Evolutionary conservation across 768 basidiomycete genomes (phyloP).

Genomic region (Mycena metata): DNA sequence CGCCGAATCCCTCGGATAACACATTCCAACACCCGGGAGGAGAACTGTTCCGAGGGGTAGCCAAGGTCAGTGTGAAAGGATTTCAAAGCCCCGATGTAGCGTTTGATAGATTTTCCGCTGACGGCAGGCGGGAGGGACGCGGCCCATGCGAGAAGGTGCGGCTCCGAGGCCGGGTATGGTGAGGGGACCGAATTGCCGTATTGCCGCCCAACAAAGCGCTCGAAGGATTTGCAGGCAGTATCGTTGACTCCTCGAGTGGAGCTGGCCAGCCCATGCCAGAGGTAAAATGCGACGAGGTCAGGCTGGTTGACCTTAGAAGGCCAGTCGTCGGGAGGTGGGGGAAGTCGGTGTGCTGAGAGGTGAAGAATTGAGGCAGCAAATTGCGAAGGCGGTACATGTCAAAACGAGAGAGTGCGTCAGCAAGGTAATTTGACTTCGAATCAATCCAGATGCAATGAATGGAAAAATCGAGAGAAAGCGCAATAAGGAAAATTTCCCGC

Average conservation of each 20-base stretch:
- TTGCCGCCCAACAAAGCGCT: constrained; percentile 5
- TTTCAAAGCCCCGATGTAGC: constrained; percentile 10
- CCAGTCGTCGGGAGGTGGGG: constrained; percentile 23
- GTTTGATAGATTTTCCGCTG: constrained; percentile 18
- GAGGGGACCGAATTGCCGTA: background rate
- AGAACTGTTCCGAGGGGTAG: constrained; percentile 1
- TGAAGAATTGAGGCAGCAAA: background rate
- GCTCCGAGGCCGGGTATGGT: constrained; percentile 13
- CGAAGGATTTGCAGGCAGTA: constrained; percentile 22
- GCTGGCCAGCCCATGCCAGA: constrained; percentile 15
- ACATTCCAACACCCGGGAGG: constrained; percentile 2
- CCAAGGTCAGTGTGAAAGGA: constrained; percentile 9
- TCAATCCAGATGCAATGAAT: constrained; percentile 17
- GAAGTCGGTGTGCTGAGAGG: constrained; percentile 16
- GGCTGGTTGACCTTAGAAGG: constrained; percentile 24
- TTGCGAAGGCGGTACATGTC: constrained; percentile 21
- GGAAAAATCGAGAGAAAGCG: background rate
- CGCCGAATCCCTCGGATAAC: constrained; percentile 1
- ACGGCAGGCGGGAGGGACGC: constrained; percentile 12
- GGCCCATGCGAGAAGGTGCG: constrained; percentile 20
- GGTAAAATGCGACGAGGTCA: constrained; percentile 13
- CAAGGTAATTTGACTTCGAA: constrained; percentile 21
- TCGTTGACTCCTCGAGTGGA: constrained; percentile 11
- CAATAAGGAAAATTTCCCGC: background rate
- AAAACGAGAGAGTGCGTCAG: constrained; percentile 24